A percentile compares a stretch with the other conserved stretches of the same genome.
These are phyloP conservation scores for Diplodia sapinea DNA, from an alignment of 2,329 filamentous ascomycete species.

Conservation along the genomic window DNA sequence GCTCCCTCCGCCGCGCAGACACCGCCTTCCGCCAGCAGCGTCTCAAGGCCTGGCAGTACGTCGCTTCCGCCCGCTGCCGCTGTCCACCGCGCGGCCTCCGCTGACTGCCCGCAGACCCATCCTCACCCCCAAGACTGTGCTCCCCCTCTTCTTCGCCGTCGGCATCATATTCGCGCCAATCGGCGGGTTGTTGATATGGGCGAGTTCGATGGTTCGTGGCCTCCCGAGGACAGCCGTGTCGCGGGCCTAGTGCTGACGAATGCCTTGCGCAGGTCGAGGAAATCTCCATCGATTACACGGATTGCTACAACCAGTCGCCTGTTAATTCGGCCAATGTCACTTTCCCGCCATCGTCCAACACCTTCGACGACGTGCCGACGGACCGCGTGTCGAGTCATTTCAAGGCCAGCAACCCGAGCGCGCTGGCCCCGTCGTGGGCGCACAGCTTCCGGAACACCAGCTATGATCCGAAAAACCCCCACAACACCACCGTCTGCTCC, in stretches of 20 bases:
- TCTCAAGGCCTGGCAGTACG: constrained; percentile 97
- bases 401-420: constrained; percentile 60
- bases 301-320: constrained; percentile 68
- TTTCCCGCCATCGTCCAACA: constrained; percentile 35
- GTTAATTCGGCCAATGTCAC: constrained; percentile 34
- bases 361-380: constrained; percentile 60
- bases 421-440: constrained; percentile 44
- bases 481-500: constrained; percentile 64
- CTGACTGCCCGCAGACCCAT: constrained; percentile 73
- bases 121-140: constrained; percentile 89
- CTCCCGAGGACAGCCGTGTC: neutral
- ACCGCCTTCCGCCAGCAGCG: constrained; percentile 97
- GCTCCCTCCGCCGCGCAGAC: constrained; percentile 60
- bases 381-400: constrained; percentile 72
- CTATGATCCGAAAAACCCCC: constrained; percentile 33
- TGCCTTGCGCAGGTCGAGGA: constrained; percentile 74
- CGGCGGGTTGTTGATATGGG: constrained; percentile 83
- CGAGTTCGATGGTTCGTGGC: constrained; percentile 72
- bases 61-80: constrained; percentile 38
- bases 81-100: constrained; percentile 25
- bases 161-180: constrained; percentile 94
- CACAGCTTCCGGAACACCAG: constrained; percentile 46
- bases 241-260: constrained; percentile 9
- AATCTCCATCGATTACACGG: constrained; percentile 86
- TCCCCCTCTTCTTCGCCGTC: constrained; percentile 88